These are phyloP conservation scores for Trebouxia sp. DNA, from an alignment of 139 green algal genomes.

Conservation along the genomic window DNA sequence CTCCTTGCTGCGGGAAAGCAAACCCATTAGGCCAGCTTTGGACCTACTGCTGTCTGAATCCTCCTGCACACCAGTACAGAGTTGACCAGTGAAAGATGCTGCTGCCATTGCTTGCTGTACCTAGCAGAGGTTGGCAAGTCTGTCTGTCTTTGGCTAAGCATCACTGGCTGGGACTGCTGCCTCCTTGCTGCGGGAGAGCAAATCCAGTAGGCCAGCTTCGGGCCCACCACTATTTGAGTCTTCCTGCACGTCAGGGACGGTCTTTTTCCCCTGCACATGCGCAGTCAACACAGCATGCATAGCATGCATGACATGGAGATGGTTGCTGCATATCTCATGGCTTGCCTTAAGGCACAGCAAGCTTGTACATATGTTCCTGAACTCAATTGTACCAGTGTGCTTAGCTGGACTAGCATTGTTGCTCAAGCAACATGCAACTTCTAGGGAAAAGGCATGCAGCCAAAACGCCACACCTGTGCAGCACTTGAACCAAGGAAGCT, in stretches of 20 bases:
- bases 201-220: neutral
- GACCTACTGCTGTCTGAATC: neutral
- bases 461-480: neutral
- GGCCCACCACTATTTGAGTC: neutral
- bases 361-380: no score
- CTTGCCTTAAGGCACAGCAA: no score
- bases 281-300: no score
- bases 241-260: neutral
- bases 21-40: neutral
- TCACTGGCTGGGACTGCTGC: neutral
- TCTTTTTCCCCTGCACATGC: no score
- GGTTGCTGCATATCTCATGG: no score
- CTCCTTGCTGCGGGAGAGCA: neutral
- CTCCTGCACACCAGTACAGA: no score
- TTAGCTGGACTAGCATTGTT: no score
- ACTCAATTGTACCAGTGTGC: no score
- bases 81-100: no score
- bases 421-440: no score
- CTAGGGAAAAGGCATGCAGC: no score
- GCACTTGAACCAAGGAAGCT: neutral
- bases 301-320: no score
- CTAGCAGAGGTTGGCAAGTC: slow-evolving; percentile 2
- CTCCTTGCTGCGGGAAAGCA: neutral
- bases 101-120: neutral
- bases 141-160: neutral